Base-by-base conservation (phyloP, 768 basidiomycete species). In the Pleurotus citrinopileatus region DNA sequence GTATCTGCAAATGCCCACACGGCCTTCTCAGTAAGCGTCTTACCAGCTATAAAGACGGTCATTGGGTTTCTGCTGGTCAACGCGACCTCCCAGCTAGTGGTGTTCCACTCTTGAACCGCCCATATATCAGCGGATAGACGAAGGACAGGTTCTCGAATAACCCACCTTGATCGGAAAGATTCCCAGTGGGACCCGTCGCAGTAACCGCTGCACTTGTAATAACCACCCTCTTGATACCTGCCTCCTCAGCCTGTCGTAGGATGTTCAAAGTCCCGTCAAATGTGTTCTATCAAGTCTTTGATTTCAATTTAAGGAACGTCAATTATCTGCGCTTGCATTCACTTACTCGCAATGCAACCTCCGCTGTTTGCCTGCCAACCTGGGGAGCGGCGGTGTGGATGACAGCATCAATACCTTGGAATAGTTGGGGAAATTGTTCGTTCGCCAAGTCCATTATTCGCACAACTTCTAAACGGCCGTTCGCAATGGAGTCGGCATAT, bases 391-490 rank as follows among this genome's bases (percentile, higher is more conserved):
- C 78, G 15, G 70, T 67, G 61, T 81, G 80, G 2, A 73, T 67
- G 23, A 84, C 70, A 0, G 71, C 80, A 42, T 78, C 70, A 10
- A 83, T 75, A 4, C 72, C 79, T 62, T 77, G 72, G 50, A 83
- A 71, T 1, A 77, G 78, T 26, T 78, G 73, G 44, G 80, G 74
- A 53, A 83, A 79, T 48, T 69, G 64, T 38, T 65, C 63, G 13
- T 58, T 65, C 13, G 64, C 63, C 27, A 73, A 52, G 52, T 74
- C 72, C 47, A 69, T 61, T 42, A 73, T 59, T 25, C 57, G 40
- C 15, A 62, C 57, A 42, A 71, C 68, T 47, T 71, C 69, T 23
- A 71, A 59, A 7, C 64, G 63, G 8, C 64, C 57, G 22, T 59
- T 60, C 26, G 67, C 65, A 55, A 65, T 53, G 15, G 59, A 61